Percentiles rank a stretch among this genome's conserved stretches.
Conservation (phyloP, 495 filamentous ascomycete genomes). For the Penicillium nucicola region DNA sequence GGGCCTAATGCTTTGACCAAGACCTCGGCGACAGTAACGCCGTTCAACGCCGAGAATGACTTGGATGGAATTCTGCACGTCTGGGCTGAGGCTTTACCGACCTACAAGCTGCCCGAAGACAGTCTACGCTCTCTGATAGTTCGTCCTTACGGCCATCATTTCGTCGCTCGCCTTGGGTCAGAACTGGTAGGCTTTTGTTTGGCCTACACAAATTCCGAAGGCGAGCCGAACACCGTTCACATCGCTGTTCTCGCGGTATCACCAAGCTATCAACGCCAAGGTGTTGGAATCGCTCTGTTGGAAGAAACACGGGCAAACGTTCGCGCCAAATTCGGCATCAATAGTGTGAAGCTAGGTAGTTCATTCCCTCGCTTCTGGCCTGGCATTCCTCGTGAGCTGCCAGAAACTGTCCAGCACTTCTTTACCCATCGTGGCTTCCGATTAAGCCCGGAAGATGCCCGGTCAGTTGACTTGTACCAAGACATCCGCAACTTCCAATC, state of each 20-base stretch:
- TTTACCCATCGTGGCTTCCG: constrained; percentile 46
- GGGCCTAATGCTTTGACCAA: constrained; percentile 12
- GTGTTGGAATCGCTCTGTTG: constrained; percentile 44
- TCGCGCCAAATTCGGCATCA: constrained; percentile 17
- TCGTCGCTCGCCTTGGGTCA: constrained; percentile 28
- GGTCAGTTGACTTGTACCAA: constrained; percentile 43
- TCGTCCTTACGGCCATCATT: constrained; percentile 28
- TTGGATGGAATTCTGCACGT: constrained; percentile 25
- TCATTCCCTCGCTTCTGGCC: constrained; percentile 50
- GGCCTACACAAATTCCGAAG: constrained; percentile 28
- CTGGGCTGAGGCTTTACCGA: constrained; percentile 43
- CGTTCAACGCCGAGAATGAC: constrained; percentile 25
- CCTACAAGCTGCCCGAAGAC: constrained; percentile 30
- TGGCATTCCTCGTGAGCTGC: constrained; percentile 40
- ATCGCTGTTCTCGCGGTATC: constrained; percentile 43
- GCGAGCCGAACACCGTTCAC: constrained; percentile 23
- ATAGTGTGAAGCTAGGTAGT: constrained; percentile 37
- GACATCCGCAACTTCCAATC: constrained; percentile 37
- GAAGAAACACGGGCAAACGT: constrained; percentile 31
- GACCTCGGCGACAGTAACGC: constrained; percentile 12
- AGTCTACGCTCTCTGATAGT: constrained; percentile 28
- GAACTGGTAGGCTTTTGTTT: constrained; percentile 44
- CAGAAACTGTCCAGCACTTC: constrained; percentile 34
- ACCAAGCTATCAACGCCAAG: constrained; percentile 34
- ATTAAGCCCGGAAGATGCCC: constrained; percentile 21